Base-by-base conservation (phyloP, 1,139 yeast genomes). In the Debaryomyces robertsiae region DNA sequence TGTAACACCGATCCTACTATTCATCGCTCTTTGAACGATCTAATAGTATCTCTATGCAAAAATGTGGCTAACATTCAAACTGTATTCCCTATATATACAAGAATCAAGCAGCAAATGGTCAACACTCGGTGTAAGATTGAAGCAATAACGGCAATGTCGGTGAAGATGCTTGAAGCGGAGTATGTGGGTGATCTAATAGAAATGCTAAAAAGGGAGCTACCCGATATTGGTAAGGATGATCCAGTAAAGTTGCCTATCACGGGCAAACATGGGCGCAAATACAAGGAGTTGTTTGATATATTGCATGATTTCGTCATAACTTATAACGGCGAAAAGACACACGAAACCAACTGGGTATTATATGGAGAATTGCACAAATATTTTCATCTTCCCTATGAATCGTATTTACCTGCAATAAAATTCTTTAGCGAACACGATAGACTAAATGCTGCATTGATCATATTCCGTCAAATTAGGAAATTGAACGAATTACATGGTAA, bases 381-480 rank as follows among this genome's bases (percentile, higher is more conserved):
- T 45, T 83, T 85, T 53, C 59, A 68, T 24, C 70, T 84, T 4
- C 88, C 93, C 0, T 75, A 63, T 49, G 84, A 81, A 7, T 63
- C 77, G 2, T 84, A 83, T 51, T 66, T 78, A 30, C 84, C 84
- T 1, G 67, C 83, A 1, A 75, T 86, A 70, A 64, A 71, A 47
- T 79, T 76, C 52, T 83, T 85, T 50, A 77, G 86, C 49, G 64
- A 69, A 11, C 63, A 77, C 19, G 73, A 73, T 19, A 65, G 88
- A 36, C 81, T 87, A 22, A 81, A 84, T 47, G 82, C 83, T 13
- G 80, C 94, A 1, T 65, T 84, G 38, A 63, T 75, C 18, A 74
- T 86, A 4, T 84, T 87, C 61, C 77, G 85, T 46, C 80, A 79
- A 47, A 66, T 85, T 64, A 76, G 82, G 47, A 69, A 72, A 47